Evolutionary conservation across 163 green algal genomes (phyloP), one percentile per base, ranked within the genome.

Genomic region (Coccomyxa subellipsoidea): DNA sequence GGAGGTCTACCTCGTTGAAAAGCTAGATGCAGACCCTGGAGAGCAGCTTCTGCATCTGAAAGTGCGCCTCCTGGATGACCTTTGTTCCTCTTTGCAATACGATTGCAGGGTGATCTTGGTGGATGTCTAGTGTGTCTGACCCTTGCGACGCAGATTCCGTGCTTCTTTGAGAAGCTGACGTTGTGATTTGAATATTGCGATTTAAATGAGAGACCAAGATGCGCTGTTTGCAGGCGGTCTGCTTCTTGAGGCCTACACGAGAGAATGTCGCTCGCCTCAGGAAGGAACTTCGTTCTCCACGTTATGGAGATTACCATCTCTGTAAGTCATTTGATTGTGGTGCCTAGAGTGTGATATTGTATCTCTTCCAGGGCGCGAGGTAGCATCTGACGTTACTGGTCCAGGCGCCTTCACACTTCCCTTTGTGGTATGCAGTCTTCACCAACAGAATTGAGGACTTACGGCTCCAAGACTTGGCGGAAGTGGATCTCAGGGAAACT

Each of bases 401-500:
- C n/a, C n/a, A n/a, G n/a, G n/a, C n/a, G n/a, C n/a, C n/a, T 8
- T 59, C 15, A 59, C 47, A 59, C 47, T 69, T 37, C 47, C 39
- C 29, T 36, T 8, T 73, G 66, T n/a, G 27, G 18, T 73, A 2
- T 82, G 77, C 92, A 97, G 94, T 92, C 84, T 99, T 99, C 88
- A 96, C 93, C 72, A 98, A 99, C 89, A 89, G 96, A 0, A 82
- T 97, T 25, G 93, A 91, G 77, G 92, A 96, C 83, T 93, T 95
- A 84, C 87, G 94, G n/a, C 82, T 99, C 54, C 95, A 98, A 85
- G 96, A 98, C 76, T 87, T 99, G 38, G 96, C 96, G 7, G 95
- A 99, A 79, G 92, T 90, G 35, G 96, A 99, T 83, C 38, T 84
- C 8, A 79, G 89, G 69, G 93, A 98, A 79, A 38, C 87, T 25